A percentile compares a stretch with the other conserved stretches of the same genome.
Conservation (phyloP, 441 rosid species). For the Euphorbia celastroides region DNA sequence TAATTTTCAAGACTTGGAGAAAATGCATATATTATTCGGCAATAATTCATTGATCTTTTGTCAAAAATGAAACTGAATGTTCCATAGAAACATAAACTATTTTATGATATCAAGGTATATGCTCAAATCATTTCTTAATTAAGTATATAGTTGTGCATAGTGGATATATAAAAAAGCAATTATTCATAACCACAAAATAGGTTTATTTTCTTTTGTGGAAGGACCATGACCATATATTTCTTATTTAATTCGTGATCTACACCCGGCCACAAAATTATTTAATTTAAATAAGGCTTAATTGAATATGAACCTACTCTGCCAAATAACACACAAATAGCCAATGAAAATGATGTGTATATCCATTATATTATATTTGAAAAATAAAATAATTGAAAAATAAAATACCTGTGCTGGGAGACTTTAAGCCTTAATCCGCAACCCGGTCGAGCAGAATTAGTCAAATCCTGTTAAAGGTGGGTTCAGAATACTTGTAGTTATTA, state of each 20-base stretch:
- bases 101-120: neutral
- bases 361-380: too few relatives aligned
- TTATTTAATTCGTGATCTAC: neutral
- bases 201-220: neutral
- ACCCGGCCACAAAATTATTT: neutral
- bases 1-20: too few relatives aligned
- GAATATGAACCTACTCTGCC: slow-evolving; percentile 3
- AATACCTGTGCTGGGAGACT: neutral
- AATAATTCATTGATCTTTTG: too few relatives aligned
- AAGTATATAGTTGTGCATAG: neutral
- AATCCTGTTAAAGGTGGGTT: too few relatives aligned
- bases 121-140: neutral
- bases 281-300: neutral
- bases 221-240: neutral
- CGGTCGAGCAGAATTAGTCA: too few relatives aligned
- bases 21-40: too few relatives aligned
- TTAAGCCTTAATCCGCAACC: too few relatives aligned
- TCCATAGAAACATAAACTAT: too few relatives aligned
- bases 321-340: slow-evolving; percentile 6
- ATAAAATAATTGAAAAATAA: too few relatives aligned
- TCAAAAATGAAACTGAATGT: too few relatives aligned
- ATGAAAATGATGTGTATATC: neutral
- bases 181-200: neutral
- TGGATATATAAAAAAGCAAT: neutral
- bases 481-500: too few relatives aligned